Evolutionary conservation across 2,329 filamentous ascomycete species (phyloP).

Genomic region (Metarhizium sp.): DNA sequence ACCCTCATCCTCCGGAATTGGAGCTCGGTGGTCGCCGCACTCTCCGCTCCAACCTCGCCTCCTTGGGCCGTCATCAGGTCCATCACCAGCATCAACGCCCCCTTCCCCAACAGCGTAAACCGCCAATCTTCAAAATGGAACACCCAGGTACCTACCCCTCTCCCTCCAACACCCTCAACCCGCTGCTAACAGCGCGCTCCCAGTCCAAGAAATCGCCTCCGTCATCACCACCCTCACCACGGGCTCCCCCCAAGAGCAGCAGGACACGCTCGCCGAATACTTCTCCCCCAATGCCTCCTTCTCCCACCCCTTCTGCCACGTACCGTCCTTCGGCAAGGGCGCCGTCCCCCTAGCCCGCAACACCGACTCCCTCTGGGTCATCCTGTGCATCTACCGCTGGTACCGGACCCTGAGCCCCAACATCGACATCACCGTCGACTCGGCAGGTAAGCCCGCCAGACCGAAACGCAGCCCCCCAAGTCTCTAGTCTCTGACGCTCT

Average conservation of each 20-base stretch:
- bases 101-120: background rate
- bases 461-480: no score
- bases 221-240: constrained; percentile 63
- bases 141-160: constrained; percentile 27
- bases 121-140: constrained; percentile 22
- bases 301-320: constrained; percentile 68
- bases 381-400: constrained; percentile 68
- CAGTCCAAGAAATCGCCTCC: constrained; percentile 46
- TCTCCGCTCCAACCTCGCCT: no score
- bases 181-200: background rate
- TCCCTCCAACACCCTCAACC: background rate
- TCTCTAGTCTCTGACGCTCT: no score
- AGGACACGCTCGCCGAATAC: constrained; percentile 56
- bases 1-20: no score
- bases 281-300: constrained; percentile 67
- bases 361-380: constrained; percentile 54
- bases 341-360: constrained; percentile 29
- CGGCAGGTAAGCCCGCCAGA: constrained; percentile 31
- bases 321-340: constrained; percentile 41
- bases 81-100: background rate
- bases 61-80: no score
- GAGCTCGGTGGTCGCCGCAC: no score
- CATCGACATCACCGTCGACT: constrained; percentile 59
- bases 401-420: constrained; percentile 74
- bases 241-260: constrained; percentile 56